Evolutionary conservation across 306 rosid genomes (phyloP).

Genomic region (Prunus armeniaca): DNA sequence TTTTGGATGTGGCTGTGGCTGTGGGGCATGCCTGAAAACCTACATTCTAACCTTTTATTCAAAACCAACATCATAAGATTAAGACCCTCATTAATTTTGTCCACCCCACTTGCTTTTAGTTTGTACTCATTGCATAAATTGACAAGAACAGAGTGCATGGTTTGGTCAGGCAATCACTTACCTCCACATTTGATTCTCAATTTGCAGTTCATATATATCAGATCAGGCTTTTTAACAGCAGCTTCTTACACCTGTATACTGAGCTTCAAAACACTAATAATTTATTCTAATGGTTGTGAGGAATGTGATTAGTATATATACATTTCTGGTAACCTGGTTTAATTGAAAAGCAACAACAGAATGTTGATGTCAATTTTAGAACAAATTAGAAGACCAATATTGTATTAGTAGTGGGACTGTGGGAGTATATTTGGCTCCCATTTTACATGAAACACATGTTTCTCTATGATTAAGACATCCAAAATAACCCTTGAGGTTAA

Average conservation of each 20-base stretch:
- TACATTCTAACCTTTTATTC: conserved; percentile 26
- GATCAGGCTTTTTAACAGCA: not conserved
- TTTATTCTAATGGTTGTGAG: conserved; percentile 24
- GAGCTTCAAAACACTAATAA: conserved; percentile 10
- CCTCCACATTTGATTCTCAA: conserved; percentile 38
- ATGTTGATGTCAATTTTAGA: conserved; percentile 27
- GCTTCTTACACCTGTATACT: conserved; percentile 3
- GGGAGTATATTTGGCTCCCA: conserved; percentile 10
- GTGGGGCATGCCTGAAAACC: conserved; percentile 45
- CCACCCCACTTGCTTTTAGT: conserved; percentile 34
- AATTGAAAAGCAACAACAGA: conserved; percentile 20
- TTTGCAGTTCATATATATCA: conserved; percentile 1
- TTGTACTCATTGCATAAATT: conserved; percentile 15
- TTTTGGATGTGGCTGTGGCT: not conserved
- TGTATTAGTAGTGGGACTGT: not conserved
- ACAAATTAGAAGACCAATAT: conserved; percentile 18
- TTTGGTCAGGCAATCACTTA: conserved; percentile 34
- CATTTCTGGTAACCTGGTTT: conserved; percentile 17
- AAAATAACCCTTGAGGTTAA: conserved; percentile 2
- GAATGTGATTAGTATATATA: conserved; percentile 11
- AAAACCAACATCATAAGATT: conserved; percentile 29
- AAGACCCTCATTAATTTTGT: conserved; percentile 29
- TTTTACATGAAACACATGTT: not conserved
- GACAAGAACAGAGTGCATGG: conserved; percentile 30
- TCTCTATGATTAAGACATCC: conserved; percentile 3